A percentile compares a stretch with the other conserved stretches of the same genome.
Evolutionary conservation across 495 filamentous ascomycete species (phyloP).

Genomic region (Hyaloscypha finlandica): DNA sequence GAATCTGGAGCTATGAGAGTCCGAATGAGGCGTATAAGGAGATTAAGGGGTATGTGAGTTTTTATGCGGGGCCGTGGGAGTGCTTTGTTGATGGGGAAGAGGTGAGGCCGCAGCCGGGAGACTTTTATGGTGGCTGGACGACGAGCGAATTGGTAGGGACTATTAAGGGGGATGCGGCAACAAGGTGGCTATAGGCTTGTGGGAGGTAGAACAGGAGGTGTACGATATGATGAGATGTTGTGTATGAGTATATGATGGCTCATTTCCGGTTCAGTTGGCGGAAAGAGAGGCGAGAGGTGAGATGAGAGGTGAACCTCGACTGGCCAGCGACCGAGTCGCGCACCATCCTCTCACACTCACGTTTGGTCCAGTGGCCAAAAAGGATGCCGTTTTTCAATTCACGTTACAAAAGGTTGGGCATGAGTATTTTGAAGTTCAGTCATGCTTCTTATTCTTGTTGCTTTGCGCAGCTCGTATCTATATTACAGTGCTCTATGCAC

Average conservation of each 20-base stretch:
- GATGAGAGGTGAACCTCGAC: too few relatives aligned
- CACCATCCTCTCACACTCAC: too few relatives aligned
- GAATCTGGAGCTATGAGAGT: slow-evolving; percentile 56
- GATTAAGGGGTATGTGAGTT: slow-evolving; percentile 52
- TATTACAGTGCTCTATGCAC: neutral
- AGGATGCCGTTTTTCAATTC: neutral
- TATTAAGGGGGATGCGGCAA: slow-evolving; percentile 53
- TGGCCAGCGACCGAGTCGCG: too few relatives aligned
- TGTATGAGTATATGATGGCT: too few relatives aligned
- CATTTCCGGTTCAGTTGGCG: too few relatives aligned
- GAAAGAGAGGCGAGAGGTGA: too few relatives aligned
- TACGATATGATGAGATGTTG: too few relatives aligned
- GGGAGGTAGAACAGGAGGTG: neutral
- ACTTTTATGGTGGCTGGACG: slow-evolving; percentile 62
- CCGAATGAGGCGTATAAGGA: slow-evolving; percentile 48
- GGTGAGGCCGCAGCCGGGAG: slow-evolving; percentile 56
- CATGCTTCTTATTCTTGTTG: neutral
- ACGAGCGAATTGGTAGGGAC: slow-evolving; percentile 56
- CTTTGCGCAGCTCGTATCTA: neutral
- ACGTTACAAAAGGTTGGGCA: neutral
- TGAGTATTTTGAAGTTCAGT: neutral
- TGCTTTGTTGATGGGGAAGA: slow-evolving; percentile 63
- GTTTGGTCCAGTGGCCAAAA: neutral
- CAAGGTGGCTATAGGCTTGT: slow-evolving; percentile 33
- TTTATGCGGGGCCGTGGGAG: slow-evolving; percentile 59